Evolutionary conservation across 176 grass and related monocot species (phyloP).

Genomic region (Carex kokanica): DNA sequence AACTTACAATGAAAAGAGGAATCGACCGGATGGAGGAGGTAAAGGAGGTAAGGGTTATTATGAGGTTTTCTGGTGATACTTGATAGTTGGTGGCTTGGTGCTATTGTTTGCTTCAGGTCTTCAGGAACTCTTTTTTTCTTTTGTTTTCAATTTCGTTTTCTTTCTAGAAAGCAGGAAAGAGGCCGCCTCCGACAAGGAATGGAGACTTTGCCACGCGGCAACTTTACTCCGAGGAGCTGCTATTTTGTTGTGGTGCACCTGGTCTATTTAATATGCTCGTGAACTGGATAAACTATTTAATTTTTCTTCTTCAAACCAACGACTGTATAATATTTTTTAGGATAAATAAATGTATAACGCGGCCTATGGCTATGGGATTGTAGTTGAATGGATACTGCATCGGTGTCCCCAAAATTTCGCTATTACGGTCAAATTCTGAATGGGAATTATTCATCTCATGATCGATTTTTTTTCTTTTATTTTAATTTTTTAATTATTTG

Average conservation of each 20-base stretch:
- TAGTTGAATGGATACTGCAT: not conserved
- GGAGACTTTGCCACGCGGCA: conserved; percentile 15
- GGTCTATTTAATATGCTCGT: not conserved
- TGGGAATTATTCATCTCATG: not conserved
- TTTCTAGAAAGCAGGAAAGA: conserved; percentile 24
- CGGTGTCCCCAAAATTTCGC: not conserved
- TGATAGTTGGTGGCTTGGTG: not conserved
- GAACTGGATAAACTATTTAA: not conserved
- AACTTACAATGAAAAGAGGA: not conserved
- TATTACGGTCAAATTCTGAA: not conserved
- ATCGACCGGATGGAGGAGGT: not conserved
- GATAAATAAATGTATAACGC: not conserved
- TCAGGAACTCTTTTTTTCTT: not conserved
- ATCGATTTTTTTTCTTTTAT: not conserved
- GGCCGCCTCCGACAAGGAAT: not conserved
- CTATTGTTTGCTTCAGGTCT: not conserved
- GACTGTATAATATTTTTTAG: not conserved
- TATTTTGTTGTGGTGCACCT: not conserved
- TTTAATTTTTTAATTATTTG: not conserved
- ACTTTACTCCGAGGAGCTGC: not conserved
- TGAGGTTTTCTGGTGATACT: conserved; percentile 1
- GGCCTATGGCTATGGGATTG: not conserved
- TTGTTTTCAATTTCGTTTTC: not conserved
- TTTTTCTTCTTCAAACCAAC: not conserved
- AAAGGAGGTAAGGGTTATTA: not conserved